Evolutionary conservation across 2,329 filamentous ascomycete species (phyloP).

Genomic region (Tolypocladium paradoxum): DNA sequence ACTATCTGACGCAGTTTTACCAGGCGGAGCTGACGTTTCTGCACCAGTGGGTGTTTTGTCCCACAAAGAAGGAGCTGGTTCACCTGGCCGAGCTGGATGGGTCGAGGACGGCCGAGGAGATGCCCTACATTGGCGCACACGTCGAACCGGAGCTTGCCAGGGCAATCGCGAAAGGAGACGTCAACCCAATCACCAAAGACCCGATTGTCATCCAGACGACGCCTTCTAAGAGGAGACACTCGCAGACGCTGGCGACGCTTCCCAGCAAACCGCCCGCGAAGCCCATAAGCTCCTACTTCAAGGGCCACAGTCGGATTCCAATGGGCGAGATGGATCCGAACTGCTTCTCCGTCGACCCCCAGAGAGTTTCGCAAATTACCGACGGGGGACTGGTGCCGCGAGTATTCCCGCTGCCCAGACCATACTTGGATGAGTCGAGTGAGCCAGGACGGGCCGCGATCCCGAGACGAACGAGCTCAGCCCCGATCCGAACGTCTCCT

Average conservation of each 20-base stretch:
- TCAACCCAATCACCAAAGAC: constrained; percentile 83
- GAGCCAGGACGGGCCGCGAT: constrained; percentile 7
- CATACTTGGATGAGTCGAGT: constrained; percentile 35
- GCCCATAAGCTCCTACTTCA: constrained; percentile 46
- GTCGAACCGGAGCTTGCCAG: constrained; percentile 60
- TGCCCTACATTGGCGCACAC: constrained; percentile 71
- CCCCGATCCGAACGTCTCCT: constrained; percentile 20
- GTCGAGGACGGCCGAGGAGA: constrained; percentile 53
- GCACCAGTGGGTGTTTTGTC: constrained; percentile 91
- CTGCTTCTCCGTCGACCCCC: constrained; percentile 43
- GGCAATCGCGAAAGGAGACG: constrained; percentile 67
- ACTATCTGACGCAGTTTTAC: constrained; percentile 71
- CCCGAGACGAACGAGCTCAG: constrained; percentile 7
- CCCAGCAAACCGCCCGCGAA: constrained; percentile 25
- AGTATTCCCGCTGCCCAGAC: constrained; percentile 48
- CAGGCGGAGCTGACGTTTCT: constrained; percentile 88
- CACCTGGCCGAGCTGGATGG: constrained; percentile 59
- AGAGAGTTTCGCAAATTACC: constrained; percentile 36
- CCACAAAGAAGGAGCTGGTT: constrained; percentile 57
- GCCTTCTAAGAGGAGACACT: constrained; percentile 31
- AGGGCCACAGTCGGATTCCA: constrained; percentile 37
- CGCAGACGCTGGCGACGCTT: constrained; percentile 18
- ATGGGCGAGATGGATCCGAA: constrained; percentile 55
- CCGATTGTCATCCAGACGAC: constrained; percentile 35
- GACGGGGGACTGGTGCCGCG: constrained; percentile 39